phyloP scores from a whole-genome alignment of 352 stramenopile species.

The Globisporangium middletonii region DNA sequence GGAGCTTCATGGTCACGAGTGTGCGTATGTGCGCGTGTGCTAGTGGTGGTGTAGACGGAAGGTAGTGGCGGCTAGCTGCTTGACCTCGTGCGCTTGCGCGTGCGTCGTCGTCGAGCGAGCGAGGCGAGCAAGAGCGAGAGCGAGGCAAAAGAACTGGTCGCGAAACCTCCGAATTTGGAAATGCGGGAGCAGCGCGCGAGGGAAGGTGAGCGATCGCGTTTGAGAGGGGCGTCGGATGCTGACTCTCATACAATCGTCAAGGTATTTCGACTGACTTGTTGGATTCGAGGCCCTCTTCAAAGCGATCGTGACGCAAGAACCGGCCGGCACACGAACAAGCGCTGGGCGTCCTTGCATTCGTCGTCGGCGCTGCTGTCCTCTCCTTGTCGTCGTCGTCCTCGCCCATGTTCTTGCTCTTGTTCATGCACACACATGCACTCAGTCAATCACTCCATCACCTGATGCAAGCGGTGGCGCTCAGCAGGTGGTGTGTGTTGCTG shows the following conservation, averaged over 20 bases:
- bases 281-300: neutral
- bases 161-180: constrained; percentile 2
- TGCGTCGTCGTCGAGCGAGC: neutral
- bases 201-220: neutral
- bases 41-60: constrained; percentile 6
- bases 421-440: neutral
- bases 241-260: neutral
- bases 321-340: no score
- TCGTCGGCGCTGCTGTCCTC: no score
- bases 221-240: neutral
- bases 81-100: neutral
- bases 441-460: neutral
- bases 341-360: no score
- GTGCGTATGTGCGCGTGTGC: neutral
- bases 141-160: constrained; percentile 2
- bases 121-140: constrained; percentile 1
- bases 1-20: constrained; percentile 28
- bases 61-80: neutral
- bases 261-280: neutral
- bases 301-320: neutral
- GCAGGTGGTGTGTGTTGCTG: neutral
- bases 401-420: no score
- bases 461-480: neutral
- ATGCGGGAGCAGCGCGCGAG: neutral
- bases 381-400: no score